These are phyloP conservation scores for Chalciporus sphaerocephalus DNA, from an alignment of 768 basidiomycete genomes.

Conservation along the genomic window DNA sequence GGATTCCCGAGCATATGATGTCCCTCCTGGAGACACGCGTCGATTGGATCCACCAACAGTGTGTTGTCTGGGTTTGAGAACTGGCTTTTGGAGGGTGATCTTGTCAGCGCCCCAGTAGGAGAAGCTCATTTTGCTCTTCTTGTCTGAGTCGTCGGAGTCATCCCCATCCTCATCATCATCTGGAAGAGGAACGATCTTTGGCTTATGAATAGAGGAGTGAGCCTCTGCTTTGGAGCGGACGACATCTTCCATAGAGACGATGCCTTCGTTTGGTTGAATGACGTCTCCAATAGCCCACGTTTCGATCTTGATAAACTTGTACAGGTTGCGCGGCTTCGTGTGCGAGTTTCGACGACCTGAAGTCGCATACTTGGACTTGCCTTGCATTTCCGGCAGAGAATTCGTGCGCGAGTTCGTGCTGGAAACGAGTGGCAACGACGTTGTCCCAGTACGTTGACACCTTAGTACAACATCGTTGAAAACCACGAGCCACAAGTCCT, in stretches of 20 bases:
- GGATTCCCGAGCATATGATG: constrained; percentile 71
- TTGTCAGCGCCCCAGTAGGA: constrained; percentile 93
- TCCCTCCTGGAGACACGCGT: constrained; percentile 39
- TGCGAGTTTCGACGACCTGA: constrained; percentile 72
- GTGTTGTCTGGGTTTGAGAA: constrained; percentile 46
- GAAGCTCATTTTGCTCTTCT: constrained; percentile 92
- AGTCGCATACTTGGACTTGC: constrained; percentile 80
- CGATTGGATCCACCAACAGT: constrained; percentile 34
- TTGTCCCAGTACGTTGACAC: constrained; percentile 87
- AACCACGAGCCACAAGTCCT: constrained; percentile 90
- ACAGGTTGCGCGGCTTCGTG: constrained; percentile 84
- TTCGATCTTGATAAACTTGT: constrained; percentile 92
- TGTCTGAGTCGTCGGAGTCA: constrained; percentile 82
- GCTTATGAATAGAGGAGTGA: constrained; percentile 50
- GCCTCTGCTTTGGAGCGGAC: constrained; percentile 66
- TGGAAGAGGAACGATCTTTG: constrained; percentile 65
- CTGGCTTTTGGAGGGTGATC: constrained; percentile 78
- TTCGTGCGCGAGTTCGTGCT: constrained; percentile 64
- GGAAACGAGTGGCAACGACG: constrained; percentile 72
- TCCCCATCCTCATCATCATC: constrained; percentile 55
- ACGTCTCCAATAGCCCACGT: constrained; percentile 82
- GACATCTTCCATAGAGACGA: constrained; percentile 87
- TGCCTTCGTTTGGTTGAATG: constrained; percentile 70
- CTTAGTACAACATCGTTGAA: constrained; percentile 95
- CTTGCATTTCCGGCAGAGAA: constrained; percentile 79